Base-by-base conservation (phyloP, 352 stramenopile species). In the Pythium utonaiense region DNA sequence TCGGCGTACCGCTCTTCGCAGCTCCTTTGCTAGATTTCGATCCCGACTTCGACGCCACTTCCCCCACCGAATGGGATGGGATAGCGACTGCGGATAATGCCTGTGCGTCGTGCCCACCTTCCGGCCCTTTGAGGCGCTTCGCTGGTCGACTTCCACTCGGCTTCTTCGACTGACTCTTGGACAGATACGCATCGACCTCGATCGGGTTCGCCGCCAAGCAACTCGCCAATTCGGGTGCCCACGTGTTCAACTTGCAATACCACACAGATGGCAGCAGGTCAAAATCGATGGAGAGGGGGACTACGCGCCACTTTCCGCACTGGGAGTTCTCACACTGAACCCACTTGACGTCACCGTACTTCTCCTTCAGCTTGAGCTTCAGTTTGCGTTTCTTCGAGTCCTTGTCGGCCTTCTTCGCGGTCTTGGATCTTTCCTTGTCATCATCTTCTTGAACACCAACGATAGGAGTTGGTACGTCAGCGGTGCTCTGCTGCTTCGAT, bases 251-350 rank as follows among this genome's bases (percentile, higher is more conserved):
- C 25, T 86, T 69, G 50, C 85, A 95, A 44, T 83, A 90, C 85
- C 85, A 99, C 25, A 95, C 76, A 6, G 96, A 82, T 10, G 95
- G 95, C 22, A 99, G 75, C 22, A 77, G 71, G 34, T 91, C 82
- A 21, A 92, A 84, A 51, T 98, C 81, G 52, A 98, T 90, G n/a
- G 74, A 83, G n/a, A 75, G 71, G 10, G 96, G 93, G 34, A 98
- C 81, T 30, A 98, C 85, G 27, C 96, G 91, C 96, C 96, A 99
- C 68, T 98, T 98, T 6, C 79, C 76, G 69, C 96, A 99, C 22
- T 88, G 69, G 57, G 92, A 94, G 44, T 68, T 85, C 49, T 98
- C 96, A 64, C 96, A 98, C 73, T 98, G 94, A 3, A 98, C 96
- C 96, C 96, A 99, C 59, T 90, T 89, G 34, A 92, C 71, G 48